These are phyloP conservation scores for Styphnolobium japonicum DNA, from an alignment of 306 rosid species.

Conservation along the genomic window DNA sequence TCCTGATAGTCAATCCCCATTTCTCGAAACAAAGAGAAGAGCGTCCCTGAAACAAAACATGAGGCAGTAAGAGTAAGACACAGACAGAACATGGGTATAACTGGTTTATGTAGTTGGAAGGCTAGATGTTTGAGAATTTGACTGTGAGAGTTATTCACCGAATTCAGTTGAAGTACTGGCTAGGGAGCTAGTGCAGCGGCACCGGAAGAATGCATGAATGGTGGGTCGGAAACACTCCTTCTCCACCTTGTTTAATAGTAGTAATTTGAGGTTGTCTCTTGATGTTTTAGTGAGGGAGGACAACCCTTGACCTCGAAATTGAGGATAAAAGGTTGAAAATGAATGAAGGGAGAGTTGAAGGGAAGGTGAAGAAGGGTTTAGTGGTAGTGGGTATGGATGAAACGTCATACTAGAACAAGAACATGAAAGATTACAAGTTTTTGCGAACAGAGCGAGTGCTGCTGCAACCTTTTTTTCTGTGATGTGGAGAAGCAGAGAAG, in stretches of 20 bases:
- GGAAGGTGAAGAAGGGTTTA: not conserved
- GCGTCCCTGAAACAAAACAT: constrained; percentile 39
- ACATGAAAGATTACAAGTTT: constrained; percentile 11
- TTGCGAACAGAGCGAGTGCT: constrained; percentile 18
- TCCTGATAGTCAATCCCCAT: constrained; percentile 49
- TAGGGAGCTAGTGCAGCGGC: constrained; percentile 23
- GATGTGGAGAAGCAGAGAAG: not conserved
- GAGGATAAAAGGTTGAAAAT: constrained; percentile 2
- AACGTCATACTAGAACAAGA: constrained; percentile 17
- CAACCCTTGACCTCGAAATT: not conserved
- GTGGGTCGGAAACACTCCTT: constrained; percentile 21
- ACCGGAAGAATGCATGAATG: constrained; percentile 14
- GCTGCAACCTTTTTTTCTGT: constrained; percentile 45
- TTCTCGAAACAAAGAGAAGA: constrained; percentile 47
- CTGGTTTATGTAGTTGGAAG: not conserved
- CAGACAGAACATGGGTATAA: not conserved
- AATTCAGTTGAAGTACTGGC: not conserved
- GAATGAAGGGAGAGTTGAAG: constrained; percentile 7
- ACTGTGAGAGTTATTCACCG: constrained; percentile 46
- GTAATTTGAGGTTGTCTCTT: constrained; percentile 14
- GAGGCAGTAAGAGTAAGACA: not conserved
- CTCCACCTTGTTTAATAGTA: not conserved
- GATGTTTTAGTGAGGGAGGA: constrained; percentile 6
- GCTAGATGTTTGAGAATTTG: constrained; percentile 46
- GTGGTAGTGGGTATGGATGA: not conserved